phyloP scores from a whole-genome alignment of 768 basidiomycete species.

The Xerocomus brunneocitrinus region DNA sequence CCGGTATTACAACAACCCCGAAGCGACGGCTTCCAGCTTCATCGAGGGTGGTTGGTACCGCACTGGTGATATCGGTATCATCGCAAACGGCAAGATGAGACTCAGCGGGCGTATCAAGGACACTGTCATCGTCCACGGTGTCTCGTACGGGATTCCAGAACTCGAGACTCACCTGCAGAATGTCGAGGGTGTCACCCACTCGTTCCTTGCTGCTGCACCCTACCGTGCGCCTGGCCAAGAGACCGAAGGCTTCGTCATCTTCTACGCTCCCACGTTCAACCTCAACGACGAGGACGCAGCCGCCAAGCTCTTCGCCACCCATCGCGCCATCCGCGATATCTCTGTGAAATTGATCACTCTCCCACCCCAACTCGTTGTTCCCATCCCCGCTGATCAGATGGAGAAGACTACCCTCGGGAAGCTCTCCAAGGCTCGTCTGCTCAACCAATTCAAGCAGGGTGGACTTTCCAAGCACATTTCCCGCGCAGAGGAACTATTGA shows the following conservation, averaged over 20 bases:
- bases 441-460: constrained; percentile 34
- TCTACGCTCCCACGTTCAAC: constrained; percentile 31
- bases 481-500: constrained; percentile 24
- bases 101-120: constrained; percentile 40
- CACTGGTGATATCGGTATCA: constrained; percentile 48
- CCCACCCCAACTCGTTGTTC: constrained; percentile 36
- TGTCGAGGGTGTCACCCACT: constrained; percentile 31
- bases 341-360: constrained; percentile 31
- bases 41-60: constrained; percentile 14
- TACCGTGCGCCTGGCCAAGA: constrained; percentile 34
- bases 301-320: constrained; percentile 10
- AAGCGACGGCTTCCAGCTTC: too few relatives aligned
- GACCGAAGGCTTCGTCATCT: constrained; percentile 39
- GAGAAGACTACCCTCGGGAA: constrained; percentile 45
- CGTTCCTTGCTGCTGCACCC: constrained; percentile 33
- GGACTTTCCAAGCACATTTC: constrained; percentile 28
- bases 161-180: constrained; percentile 36
- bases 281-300: constrained; percentile 24
- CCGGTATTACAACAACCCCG: constrained; percentile 42
- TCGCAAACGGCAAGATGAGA: constrained; percentile 16
- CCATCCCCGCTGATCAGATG: constrained; percentile 12
- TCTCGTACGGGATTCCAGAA: constrained; percentile 35
- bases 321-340: constrained; percentile 11
- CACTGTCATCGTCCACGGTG: constrained; percentile 37
- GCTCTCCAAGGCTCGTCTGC: constrained; percentile 36